These are phyloP conservation scores for Colletotrichum falcatum DNA, from an alignment of 2,329 filamentous ascomycete species.

Conservation along the genomic window DNA sequence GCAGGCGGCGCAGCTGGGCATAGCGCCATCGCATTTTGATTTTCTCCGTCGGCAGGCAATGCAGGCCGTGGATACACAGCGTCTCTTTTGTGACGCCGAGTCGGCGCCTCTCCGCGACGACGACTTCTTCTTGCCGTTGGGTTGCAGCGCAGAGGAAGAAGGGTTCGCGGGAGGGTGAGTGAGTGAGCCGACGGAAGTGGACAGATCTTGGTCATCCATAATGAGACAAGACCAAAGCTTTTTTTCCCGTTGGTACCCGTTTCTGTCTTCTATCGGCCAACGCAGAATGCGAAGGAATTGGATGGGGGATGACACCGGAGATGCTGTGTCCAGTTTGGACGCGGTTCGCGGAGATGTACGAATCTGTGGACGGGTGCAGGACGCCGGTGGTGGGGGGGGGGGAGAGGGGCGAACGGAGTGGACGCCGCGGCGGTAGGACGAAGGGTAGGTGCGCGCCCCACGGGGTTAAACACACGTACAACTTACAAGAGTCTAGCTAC, in stretches of 20 bases:
- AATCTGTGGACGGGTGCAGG: conserved; percentile 24
- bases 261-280: background rate
- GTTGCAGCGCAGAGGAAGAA: conserved; percentile 12
- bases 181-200: conserved; percentile 12
- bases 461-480: conserved; percentile 1
- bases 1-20: conserved; percentile 95
- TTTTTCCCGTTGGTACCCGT: background rate
- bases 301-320: conserved; percentile 10
- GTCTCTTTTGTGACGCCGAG: conserved; percentile 69
- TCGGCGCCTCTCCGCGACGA: conserved; percentile 64
- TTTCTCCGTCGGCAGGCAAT: conserved; percentile 84
- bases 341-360: conserved; percentile 32
- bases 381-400: background rate
- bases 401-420: conserved; percentile 11
- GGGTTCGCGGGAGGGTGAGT: conserved; percentile 9
- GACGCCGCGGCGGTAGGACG: background rate
- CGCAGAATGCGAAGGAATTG: background rate
- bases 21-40: conserved; percentile 91
- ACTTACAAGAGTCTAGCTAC: background rate
- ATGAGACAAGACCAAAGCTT: background rate
- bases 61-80: conserved; percentile 87
- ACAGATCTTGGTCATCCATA: conserved; percentile 31
- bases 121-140: conserved; percentile 59
- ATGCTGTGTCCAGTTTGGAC: conserved; percentile 19
- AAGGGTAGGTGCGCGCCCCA: conserved; percentile 15